phyloP scores from a whole-genome alignment of 371 early-diverging fungal species.

The Dentiscutata heterogama region DNA sequence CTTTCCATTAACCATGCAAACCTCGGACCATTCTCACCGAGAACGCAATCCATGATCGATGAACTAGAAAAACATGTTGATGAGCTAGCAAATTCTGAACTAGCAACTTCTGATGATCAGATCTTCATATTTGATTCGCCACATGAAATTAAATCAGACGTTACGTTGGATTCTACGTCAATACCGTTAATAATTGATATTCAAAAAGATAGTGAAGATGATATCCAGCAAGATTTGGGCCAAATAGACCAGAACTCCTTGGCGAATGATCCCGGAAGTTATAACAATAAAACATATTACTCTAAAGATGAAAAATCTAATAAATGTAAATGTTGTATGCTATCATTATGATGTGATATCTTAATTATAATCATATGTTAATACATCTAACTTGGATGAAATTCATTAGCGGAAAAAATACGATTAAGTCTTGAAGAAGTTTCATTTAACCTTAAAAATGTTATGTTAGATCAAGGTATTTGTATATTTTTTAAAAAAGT shows the following conservation, averaged over 20 bases:
- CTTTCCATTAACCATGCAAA: too few relatives aligned
- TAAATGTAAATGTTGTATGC: too few relatives aligned
- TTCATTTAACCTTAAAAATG: not conserved
- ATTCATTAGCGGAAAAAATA: not conserved
- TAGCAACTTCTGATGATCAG: not conserved
- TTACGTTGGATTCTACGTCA: not conserved
- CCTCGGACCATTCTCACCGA: not conserved
- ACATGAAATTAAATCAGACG: not conserved
- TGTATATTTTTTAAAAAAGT: not conserved
- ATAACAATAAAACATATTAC: too few relatives aligned
- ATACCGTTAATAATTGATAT: too few relatives aligned
- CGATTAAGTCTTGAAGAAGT: not conserved
- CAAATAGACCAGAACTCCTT: not conserved
- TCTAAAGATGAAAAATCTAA: too few relatives aligned
- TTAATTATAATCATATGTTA: not conserved
- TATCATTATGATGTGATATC: not conserved
- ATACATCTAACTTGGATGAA: too few relatives aligned
- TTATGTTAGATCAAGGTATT: not conserved
- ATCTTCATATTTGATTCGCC: not conserved
- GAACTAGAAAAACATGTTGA: conserved; percentile 30
- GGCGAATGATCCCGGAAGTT: too few relatives aligned
- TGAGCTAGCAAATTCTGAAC: conserved; percentile 1
- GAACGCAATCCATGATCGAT: conserved; percentile 21
- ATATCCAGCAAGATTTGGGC: not conserved
- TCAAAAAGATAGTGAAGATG: not conserved